These are phyloP conservation scores for Juglanconis sp. DNA, from an alignment of 2,329 filamentous ascomycete genomes.

Conservation along the genomic window DNA sequence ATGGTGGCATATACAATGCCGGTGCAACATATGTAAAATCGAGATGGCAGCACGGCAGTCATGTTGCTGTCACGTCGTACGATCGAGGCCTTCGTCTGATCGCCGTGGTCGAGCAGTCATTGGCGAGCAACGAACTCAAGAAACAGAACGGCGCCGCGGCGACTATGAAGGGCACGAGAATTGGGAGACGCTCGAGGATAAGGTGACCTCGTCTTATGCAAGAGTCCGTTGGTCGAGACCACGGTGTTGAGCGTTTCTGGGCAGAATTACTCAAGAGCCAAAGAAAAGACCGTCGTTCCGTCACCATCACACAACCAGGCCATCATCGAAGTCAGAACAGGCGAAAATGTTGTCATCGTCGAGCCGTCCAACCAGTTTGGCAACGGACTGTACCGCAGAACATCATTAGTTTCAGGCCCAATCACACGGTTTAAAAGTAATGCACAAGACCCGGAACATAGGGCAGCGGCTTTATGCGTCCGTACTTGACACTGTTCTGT, in stretches of 20 bases:
- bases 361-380: background rate
- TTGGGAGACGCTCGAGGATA: background rate
- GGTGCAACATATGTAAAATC: background rate
- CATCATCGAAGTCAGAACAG: background rate
- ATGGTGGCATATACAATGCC: background rate
- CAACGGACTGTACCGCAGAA: background rate
- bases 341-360: background rate
- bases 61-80: background rate
- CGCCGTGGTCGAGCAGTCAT: background rate
- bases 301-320: too few relatives aligned
- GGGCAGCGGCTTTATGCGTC: conserved; percentile 5
- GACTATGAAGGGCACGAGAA: background rate
- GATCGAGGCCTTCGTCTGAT: background rate
- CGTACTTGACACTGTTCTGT: background rate
- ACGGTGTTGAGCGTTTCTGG: too few relatives aligned
- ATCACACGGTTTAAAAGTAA: background rate
- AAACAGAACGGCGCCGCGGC: background rate
- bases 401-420: background rate
- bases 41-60: background rate
- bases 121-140: conserved; percentile 1
- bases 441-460: conserved; percentile 2
- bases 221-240: background rate
- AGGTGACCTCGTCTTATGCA: background rate
- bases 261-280: too few relatives aligned
- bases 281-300: too few relatives aligned